Evolutionary conservation across 2,329 filamentous ascomycete genomes (phyloP).

Genomic region (Stachybotrys chartarum): DNA sequence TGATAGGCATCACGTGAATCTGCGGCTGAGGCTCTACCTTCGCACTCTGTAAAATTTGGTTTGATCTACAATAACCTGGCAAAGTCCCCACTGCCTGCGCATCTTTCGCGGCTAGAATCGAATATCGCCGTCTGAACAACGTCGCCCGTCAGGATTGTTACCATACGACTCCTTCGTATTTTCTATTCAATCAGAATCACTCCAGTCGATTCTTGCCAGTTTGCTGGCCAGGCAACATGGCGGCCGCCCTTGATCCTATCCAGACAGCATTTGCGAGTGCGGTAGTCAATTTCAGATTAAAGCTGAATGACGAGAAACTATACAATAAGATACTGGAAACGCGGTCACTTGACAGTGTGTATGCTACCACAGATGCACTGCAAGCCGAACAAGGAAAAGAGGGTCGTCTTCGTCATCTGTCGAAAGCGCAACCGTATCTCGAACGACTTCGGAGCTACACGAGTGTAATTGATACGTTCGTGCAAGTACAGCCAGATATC

Average conservation of each 20-base stretch:
- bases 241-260: neutral
- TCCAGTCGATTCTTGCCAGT: no score
- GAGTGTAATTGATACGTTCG: constrained; percentile 1
- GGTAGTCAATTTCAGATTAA: constrained; percentile 7
- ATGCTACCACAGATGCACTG: constrained; percentile 21
- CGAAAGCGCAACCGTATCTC: constrained; percentile 21
- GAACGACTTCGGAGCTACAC: constrained; percentile 7
- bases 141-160: no score
- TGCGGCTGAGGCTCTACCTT: no score
- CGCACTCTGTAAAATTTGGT: no score
- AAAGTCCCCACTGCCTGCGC: no score
- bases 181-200: no score
- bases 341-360: constrained; percentile 22
- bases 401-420: constrained; percentile 18
- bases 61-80: no score
- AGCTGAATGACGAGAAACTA: constrained; percentile 7
- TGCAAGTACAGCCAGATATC: constrained; percentile 4
- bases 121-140: no score
- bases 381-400: constrained; percentile 20
- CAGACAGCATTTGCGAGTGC: constrained; percentile 1
- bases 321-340: constrained; percentile 12
- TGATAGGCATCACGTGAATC: no score
- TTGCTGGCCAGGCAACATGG: neutral
- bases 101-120: no score
- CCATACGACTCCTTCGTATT: no score